Evolutionary conservation across 1,139 yeast species (phyloP), one percentile per base, ranked within the genome.

Genomic region (Suhomyces terraborum): DNA sequence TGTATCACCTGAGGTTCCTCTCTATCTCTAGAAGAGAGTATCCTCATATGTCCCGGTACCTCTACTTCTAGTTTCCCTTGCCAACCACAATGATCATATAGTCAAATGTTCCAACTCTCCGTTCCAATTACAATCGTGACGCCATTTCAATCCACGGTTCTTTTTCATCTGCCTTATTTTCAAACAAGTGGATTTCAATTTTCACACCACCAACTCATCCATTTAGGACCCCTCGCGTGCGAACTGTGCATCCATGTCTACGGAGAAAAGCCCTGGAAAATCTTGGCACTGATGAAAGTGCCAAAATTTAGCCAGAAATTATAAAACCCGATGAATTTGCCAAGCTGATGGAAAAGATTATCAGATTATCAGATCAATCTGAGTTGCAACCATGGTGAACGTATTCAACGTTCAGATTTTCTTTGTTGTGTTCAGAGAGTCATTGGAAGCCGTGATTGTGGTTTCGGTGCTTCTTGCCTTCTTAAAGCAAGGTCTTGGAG

Each of bases 391-490:
- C 43, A 64, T 67, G 72, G 69, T 59, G 40, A 48, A 47, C 38
- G 79, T 77, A 37, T 78, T 78, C 56, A 78, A 75, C 62, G 80
- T 75, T 27, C 77, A 75, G 53, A 68, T 78, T 50, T 91, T 89
- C 69, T 89, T 91, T 69, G 84, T 91, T 55, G 88, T 88, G 45
- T 79, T 91, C 55, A 80, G 98, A 67, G 98, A 91, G 67, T 74
- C 95, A 2, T 73, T 91, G 49, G 98, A 91, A 69, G 96, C 96
- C 36, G 78, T 89, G 37, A 80, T 91, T 46, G 89, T 91, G 48
- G 85, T 91, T 43, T 88, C 98, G 3, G 96, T 91, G 38, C 75
- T 91, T 46, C 75, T 91, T 45, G 93, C 97, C 19, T 91, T 91
- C 66, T 79, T 91, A 46, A 88, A 87, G 61, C 96, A 89, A 67